Percentiles rank a stretch among this genome's conserved stretches.
Conservation (phyloP, 495 filamentous ascomycete genomes). For the Penicillium steckii region DNA sequence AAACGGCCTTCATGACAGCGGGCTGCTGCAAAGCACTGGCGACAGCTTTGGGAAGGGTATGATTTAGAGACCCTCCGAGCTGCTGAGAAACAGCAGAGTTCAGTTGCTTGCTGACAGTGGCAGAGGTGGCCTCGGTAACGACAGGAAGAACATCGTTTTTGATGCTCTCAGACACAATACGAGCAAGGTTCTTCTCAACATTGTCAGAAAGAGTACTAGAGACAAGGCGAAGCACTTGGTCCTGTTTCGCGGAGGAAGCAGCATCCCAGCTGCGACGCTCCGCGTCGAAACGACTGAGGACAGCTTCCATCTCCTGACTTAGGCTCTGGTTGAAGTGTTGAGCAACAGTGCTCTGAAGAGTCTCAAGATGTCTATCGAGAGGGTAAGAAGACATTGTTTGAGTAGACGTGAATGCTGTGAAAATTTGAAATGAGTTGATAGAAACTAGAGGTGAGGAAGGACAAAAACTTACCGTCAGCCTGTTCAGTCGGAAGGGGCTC, state of each 20-base stretch:
- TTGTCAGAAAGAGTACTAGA: constrained; percentile 87
- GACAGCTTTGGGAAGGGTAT: constrained; percentile 54
- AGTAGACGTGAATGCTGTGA: neutral
- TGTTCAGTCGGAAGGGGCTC: constrained; percentile 16
- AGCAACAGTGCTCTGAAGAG: constrained; percentile 54
- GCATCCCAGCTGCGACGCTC: constrained; percentile 65
- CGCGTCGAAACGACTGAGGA: constrained; percentile 63
- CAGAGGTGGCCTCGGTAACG: constrained; percentile 46
- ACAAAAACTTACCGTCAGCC: constrained; percentile 11
- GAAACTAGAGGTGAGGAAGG: neutral
- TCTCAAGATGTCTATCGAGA: constrained; percentile 52
- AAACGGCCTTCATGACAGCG: constrained; percentile 64
- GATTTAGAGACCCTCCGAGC: constrained; percentile 46
- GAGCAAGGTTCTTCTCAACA: constrained; percentile 74
- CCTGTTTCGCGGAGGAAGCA: constrained; percentile 66
- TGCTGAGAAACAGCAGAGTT: constrained; percentile 51
- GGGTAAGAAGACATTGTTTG: constrained; percentile 24
- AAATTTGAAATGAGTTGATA: neutral
- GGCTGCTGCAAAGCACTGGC: constrained; percentile 64
- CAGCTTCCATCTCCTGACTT: constrained; percentile 52
- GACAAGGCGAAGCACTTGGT: constrained; percentile 80
- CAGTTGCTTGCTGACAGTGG: constrained; percentile 61
- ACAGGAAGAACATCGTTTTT: constrained; percentile 62
- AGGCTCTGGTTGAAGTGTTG: constrained; percentile 56
- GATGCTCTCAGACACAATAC: constrained; percentile 67